These are phyloP conservation scores for Aegle marmelos DNA, from an alignment of 345 rosid genomes.

Conservation along the genomic window DNA sequence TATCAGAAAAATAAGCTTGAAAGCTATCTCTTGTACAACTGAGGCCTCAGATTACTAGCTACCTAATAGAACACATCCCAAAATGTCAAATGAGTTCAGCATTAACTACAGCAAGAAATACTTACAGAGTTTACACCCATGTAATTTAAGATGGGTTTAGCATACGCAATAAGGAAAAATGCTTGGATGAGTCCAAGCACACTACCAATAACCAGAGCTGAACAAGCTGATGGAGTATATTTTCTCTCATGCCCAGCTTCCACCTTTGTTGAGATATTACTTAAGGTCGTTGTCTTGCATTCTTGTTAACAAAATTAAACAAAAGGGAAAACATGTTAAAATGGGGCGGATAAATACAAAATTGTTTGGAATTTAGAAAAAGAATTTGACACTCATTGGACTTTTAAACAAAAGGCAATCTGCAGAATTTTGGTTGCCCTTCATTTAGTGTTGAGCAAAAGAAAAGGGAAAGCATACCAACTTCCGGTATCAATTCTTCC, in stretches of 20 bases:
- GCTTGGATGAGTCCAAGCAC: constrained; percentile 60
- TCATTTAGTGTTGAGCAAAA: constrained; percentile 6
- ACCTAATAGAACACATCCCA: background rate
- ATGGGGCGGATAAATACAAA: background rate
- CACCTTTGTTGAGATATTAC: background rate
- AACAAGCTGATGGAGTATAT: constrained; percentile 59
- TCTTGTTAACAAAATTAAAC: constrained; percentile 19
- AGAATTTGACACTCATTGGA: background rate
- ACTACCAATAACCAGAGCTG: constrained; percentile 57
- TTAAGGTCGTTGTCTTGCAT: constrained; percentile 9
- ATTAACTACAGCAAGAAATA: background rate
- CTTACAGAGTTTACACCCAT: constrained; percentile 60
- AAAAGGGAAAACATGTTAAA: background rate
- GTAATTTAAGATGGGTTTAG: constrained; percentile 45
- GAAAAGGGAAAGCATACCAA: constrained; percentile 24
- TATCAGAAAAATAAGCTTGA: background rate
- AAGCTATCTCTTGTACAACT: background rate
- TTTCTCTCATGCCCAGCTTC: constrained; percentile 25
- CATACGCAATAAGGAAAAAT: constrained; percentile 43
- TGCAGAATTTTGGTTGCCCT: background rate
- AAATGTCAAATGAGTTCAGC: background rate
- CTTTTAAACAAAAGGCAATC: background rate
- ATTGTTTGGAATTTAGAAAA: constrained; percentile 1
- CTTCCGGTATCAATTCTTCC: constrained; percentile 36
- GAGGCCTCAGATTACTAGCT: background rate